Conservation (phyloP, 208 protist species). For the Acanthamoeba triangularis region DNA sequence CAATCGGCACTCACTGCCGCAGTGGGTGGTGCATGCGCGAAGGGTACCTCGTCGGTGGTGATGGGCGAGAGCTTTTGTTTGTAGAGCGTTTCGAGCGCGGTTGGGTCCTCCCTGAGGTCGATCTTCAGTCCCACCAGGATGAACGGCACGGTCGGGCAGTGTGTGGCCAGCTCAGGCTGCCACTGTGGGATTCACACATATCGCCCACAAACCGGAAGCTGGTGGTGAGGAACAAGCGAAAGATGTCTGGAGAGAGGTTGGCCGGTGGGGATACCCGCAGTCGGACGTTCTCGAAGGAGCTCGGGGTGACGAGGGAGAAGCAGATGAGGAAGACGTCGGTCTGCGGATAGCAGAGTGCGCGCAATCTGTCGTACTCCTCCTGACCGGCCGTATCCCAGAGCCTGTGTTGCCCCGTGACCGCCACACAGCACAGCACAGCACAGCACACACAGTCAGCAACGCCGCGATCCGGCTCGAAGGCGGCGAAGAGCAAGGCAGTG, state of each 20-base stretch:
- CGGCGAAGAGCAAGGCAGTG: neutral
- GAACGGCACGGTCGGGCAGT: constrained; percentile 33
- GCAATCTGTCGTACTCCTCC: constrained; percentile 89
- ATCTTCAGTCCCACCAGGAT: constrained; percentile 67
- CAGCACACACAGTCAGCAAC: no score
- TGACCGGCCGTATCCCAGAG: constrained; percentile 65
- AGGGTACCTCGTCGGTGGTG: constrained; percentile 36
- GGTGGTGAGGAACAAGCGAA: neutral
- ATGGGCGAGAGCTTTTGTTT: constrained; percentile 70
- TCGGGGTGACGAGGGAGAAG: constrained; percentile 90
- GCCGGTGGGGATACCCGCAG: neutral
- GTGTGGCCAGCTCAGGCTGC: constrained; percentile 26
- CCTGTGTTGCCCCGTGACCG: neutral
- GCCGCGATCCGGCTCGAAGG: neutral
- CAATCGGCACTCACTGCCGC: no score
- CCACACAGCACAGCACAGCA: neutral
- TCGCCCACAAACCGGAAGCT: neutral
- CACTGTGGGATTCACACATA: neutral
- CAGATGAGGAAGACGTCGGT: constrained; percentile 93
- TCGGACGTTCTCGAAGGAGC: constrained; percentile 89
- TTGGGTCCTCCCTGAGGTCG: constrained; percentile 55
- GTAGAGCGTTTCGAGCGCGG: constrained; percentile 59
- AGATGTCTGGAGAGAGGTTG: neutral
- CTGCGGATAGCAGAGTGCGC: constrained; percentile 94
- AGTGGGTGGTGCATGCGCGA: no score